A percentile compares a stretch with the other conserved stretches of the same genome.
Evolutionary conservation across 1,284 basidiomycete species (phyloP).

Genomic region (Cutaneotrichosporon sp.): DNA sequence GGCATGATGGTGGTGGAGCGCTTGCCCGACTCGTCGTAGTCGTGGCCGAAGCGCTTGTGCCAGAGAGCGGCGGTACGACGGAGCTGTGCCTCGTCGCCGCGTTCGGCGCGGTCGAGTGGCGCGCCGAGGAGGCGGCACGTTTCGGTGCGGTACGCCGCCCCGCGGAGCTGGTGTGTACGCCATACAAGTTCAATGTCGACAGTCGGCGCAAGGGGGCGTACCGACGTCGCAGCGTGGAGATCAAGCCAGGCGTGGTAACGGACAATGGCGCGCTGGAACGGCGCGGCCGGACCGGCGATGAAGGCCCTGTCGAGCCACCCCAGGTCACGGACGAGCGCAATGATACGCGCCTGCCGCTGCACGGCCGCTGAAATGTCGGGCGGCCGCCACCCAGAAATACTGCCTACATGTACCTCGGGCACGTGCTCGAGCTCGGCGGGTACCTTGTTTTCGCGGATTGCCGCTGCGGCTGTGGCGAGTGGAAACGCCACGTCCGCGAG

Average conservation of each 20-base stretch:
- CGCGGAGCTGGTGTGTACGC: constrained; percentile 45
- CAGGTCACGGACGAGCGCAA: constrained; percentile 23
- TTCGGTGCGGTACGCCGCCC: constrained; percentile 24
- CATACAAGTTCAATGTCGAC: constrained; percentile 45
- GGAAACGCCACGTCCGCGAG: constrained; percentile 22
- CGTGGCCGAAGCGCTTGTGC: constrained; percentile 24
- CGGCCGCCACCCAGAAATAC: constrained; percentile 22
- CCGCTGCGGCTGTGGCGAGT: constrained; percentile 8
- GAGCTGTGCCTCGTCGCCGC: constrained; percentile 21
- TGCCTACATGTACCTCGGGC: neutral
- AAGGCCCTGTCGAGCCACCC: constrained; percentile 27
- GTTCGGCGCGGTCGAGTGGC: constrained; percentile 8
- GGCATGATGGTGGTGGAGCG: neutral
- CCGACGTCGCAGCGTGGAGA: constrained; percentile 22
- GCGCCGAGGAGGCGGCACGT: constrained; percentile 25
- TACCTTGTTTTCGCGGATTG: constrained; percentile 4
- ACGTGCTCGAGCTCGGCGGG: constrained; percentile 8
- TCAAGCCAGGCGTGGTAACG: constrained; percentile 43
- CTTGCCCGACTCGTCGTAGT: constrained; percentile 12
- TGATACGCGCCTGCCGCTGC: constrained; percentile 31
- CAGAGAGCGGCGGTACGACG: constrained; percentile 23
- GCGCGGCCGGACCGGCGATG: constrained; percentile 12
- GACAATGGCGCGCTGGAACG: constrained; percentile 31
- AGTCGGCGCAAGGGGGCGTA: constrained; percentile 22
- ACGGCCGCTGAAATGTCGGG: constrained; percentile 29